Evolutionary conservation across 2,329 filamentous ascomycete genomes (phyloP).

Genomic region (Thelonectria discophora): DNA sequence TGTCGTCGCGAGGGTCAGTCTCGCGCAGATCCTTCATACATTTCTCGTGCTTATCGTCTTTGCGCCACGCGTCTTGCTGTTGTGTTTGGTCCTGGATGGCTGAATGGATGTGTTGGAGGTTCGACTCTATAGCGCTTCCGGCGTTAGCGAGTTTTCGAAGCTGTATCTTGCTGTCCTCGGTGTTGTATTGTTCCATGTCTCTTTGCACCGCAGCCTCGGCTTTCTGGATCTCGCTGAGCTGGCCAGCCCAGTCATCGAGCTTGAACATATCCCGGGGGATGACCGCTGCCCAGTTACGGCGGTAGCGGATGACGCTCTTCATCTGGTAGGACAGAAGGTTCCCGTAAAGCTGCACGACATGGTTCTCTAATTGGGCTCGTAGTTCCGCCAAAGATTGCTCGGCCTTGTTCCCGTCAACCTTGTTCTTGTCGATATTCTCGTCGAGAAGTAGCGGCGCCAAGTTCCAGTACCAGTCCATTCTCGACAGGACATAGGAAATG

Average conservation of each 20-base stretch:
- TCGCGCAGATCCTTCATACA: too few relatives aligned
- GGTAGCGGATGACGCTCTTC: too few relatives aligned
- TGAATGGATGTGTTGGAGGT: conserved; percentile 18
- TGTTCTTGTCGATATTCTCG: too few relatives aligned
- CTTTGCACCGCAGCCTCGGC: conserved; percentile 35
- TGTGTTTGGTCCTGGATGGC: conserved; percentile 17
- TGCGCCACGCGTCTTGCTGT: neutral
- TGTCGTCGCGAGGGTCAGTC: too few relatives aligned
- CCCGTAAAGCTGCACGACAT: conserved; percentile 46
- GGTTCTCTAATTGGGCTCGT: conserved; percentile 37
- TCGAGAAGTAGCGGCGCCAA: conserved; percentile 52
- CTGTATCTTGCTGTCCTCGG: too few relatives aligned
- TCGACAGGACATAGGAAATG: conserved; percentile 46
- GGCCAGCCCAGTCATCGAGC: too few relatives aligned
- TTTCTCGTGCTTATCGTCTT: too few relatives aligned
- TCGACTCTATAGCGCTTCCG: neutral
- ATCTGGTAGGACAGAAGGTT: too few relatives aligned
- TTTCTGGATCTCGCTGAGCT: conserved; percentile 40
- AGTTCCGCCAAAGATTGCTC: conserved; percentile 29
- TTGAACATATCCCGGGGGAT: too few relatives aligned
- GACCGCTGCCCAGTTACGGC: too few relatives aligned
- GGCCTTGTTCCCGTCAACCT: conserved; percentile 39
- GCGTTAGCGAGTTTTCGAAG: conserved; percentile 11
- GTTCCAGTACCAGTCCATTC: too few relatives aligned
- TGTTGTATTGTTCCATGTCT: conserved; percentile 25